A percentile compares a stretch with the other conserved stretches of the same genome.
Conservation (phyloP, 2,329 filamentous ascomycete species). For the Arthroderma sp. region DNA sequence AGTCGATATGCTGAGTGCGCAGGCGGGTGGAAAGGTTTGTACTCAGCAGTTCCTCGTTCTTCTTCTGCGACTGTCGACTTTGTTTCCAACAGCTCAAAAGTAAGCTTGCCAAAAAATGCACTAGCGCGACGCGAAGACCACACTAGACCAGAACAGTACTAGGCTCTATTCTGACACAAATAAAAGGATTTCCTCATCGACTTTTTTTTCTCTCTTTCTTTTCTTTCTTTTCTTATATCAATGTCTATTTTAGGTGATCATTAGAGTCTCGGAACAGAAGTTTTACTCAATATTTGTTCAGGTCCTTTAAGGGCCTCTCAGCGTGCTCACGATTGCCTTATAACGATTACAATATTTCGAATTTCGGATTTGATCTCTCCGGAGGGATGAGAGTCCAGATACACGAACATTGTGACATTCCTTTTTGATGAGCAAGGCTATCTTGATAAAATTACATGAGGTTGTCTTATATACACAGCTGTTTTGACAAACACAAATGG, state of each 20-base stretch:
- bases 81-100: not conserved
- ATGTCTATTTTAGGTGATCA: constrained; percentile 62
- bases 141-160: constrained; percentile 21
- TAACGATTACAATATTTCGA: constrained; percentile 56
- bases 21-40: not conserved
- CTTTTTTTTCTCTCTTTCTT: constrained; percentile 18
- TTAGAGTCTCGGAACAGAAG: constrained; percentile 97
- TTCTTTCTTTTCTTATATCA: constrained; percentile 38
- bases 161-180: constrained; percentile 13
- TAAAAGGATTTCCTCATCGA: constrained; percentile 16
- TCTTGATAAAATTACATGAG: not conserved
- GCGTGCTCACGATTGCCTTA: constrained; percentile 99
- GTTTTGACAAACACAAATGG: not conserved
- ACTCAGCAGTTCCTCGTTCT: not conserved
- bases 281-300: constrained; percentile 76
- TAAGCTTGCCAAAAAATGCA: constrained; percentile 1
- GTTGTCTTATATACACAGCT: not conserved
- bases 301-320: constrained; percentile 61
- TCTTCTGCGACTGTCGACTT: not conserved
- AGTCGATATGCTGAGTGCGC: not conserved
- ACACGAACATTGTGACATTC: too few species aligned
- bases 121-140: constrained; percentile 4
- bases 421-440: too few species aligned
- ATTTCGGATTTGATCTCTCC: constrained; percentile 52
- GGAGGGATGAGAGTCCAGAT: too few species aligned